Evolutionary conservation across 495 filamentous ascomycete species (phyloP).

Genomic region (Penicillium herquei): DNA sequence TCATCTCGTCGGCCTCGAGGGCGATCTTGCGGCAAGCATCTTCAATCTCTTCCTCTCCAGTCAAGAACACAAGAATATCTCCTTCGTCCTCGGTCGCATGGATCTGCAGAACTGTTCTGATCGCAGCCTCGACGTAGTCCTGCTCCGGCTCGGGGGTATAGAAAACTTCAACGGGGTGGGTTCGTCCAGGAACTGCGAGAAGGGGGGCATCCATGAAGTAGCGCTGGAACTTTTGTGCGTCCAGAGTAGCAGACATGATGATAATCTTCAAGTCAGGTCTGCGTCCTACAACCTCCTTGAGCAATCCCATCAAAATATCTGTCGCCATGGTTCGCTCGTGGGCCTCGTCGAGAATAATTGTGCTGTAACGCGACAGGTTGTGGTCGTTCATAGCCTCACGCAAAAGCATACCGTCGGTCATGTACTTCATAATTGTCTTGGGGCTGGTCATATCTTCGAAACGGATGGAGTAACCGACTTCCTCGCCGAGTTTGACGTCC

Average conservation of each 20-base stretch:
- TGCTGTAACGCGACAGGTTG: conserved; percentile 86
- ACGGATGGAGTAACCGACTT: conserved; percentile 98
- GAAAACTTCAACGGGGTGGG: conserved; percentile 96
- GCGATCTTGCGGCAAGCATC: conserved; percentile 89
- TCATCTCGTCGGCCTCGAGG: conserved; percentile 87
- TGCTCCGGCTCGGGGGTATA: conserved; percentile 96
- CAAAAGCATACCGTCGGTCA: conserved; percentile 99
- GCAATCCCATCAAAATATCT: conserved; percentile 91
- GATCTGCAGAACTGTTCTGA: conserved; percentile 94
- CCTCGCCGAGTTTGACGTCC: conserved; percentile 90
- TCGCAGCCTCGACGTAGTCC: conserved; percentile 93
- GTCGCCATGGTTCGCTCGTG: conserved; percentile 95
- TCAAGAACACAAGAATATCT: conserved; percentile 94
- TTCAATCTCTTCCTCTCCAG: conserved; percentile 98
- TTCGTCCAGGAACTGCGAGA: conserved; percentile 91
- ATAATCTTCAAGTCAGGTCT: conserved; percentile 91
- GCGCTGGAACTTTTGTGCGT: conserved; percentile 96
- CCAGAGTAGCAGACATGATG: conserved; percentile 97
- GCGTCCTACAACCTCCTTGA: conserved; percentile 79
- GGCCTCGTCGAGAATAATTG: conserved; percentile 97
- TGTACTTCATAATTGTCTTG: conserved; percentile 96
- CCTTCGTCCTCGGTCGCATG: conserved; percentile 90
- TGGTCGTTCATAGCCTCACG: conserved; percentile 98
- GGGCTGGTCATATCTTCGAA: conserved; percentile 93
- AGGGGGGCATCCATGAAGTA: conserved; percentile 95